Evolutionary conservation across 1,284 basidiomycete genomes (phyloP).

Genomic region (Ustilago xerochloae): DNA sequence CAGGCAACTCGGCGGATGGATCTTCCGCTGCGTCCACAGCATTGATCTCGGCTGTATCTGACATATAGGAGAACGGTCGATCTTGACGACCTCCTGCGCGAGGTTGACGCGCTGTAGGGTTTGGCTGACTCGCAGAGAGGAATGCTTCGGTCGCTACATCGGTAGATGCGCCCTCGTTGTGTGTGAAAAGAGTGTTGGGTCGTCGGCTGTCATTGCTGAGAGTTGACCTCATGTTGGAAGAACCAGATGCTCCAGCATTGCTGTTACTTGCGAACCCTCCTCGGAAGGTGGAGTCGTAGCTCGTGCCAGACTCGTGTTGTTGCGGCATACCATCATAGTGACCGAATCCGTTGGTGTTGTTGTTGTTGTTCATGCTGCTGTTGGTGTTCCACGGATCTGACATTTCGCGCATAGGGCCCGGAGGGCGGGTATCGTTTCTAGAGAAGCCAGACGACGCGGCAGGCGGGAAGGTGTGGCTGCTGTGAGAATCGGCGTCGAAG

Average conservation of each 20-base stretch:
- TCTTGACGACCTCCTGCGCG: conserved; percentile 11
- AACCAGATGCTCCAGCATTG: conserved; percentile 2
- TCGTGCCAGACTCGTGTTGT: conserved; percentile 11
- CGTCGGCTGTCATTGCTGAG: conserved; percentile 2
- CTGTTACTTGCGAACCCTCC: conserved; percentile 34
- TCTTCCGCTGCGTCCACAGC: conserved; percentile 33
- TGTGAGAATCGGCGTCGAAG: not conserved
- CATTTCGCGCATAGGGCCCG: conserved; percentile 43
- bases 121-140: not conserved
- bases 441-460: conserved; percentile 8
- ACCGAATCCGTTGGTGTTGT: conserved; percentile 3
- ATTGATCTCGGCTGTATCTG: conserved; percentile 38
- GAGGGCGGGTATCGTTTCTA: conserved; percentile 11
- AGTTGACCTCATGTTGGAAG: not conserved
- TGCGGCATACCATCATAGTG: conserved; percentile 32
- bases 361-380: conserved; percentile 12
- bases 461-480: conserved; percentile 42
- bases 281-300: conserved; percentile 28
- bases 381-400: conserved; percentile 43
- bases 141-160: conserved; percentile 1
- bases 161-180: conserved; percentile 4
- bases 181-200: conserved; percentile 12
- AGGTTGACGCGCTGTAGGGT: conserved; percentile 8
- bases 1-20: conserved; percentile 36
- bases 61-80: conserved; percentile 49